A percentile compares a stretch with the other conserved stretches of the same genome.
phyloP scores from a whole-genome alignment of 495 filamentous ascomycete species.

The Letharia lupina region DNA sequence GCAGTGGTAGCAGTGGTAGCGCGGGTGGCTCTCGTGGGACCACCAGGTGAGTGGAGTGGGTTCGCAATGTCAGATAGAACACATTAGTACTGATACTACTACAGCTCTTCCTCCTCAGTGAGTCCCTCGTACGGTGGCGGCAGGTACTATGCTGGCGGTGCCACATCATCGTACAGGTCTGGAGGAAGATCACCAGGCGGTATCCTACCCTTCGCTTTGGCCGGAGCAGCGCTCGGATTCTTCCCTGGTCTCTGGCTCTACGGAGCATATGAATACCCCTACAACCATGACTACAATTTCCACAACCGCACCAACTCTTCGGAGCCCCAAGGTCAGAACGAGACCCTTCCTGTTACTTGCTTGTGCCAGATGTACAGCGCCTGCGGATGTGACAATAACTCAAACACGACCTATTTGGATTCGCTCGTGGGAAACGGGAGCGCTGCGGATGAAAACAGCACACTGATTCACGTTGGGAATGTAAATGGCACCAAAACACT shows the following conservation, averaged over 20 bases:
- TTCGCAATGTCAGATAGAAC: slow-evolving; percentile 3
- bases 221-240: slow-evolving; percentile 47
- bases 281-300: slow-evolving; percentile 52
- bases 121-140: slow-evolving; percentile 56
- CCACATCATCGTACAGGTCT: slow-evolving; percentile 55
- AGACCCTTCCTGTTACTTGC: slow-evolving; percentile 65
- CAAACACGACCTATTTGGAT: slow-evolving; percentile 48
- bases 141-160: slow-evolving; percentile 71
- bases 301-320: slow-evolving; percentile 44
- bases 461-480: slow-evolving; percentile 51
- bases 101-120: slow-evolving; percentile 58
- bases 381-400: slow-evolving; percentile 80
- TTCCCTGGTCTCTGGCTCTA: slow-evolving; percentile 53
- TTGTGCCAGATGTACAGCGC: slow-evolving; percentile 59
- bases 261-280: slow-evolving; percentile 64
- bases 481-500: slow-evolving; percentile 72
- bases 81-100: slow-evolving; percentile 15
- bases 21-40: slow-evolving; percentile 21
- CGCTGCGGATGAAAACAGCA: slow-evolving; percentile 49
- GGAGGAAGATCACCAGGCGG: slow-evolving; percentile 50
- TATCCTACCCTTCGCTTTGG: slow-evolving; percentile 51
- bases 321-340: slow-evolving; percentile 40
- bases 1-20: slow-evolving; percentile 20
- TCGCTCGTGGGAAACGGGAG: slow-evolving; percentile 58
- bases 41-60: slow-evolving; percentile 11